Evolutionary conservation across 768 basidiomycete species (phyloP).

Genomic region (Auricularia cornea): DNA sequence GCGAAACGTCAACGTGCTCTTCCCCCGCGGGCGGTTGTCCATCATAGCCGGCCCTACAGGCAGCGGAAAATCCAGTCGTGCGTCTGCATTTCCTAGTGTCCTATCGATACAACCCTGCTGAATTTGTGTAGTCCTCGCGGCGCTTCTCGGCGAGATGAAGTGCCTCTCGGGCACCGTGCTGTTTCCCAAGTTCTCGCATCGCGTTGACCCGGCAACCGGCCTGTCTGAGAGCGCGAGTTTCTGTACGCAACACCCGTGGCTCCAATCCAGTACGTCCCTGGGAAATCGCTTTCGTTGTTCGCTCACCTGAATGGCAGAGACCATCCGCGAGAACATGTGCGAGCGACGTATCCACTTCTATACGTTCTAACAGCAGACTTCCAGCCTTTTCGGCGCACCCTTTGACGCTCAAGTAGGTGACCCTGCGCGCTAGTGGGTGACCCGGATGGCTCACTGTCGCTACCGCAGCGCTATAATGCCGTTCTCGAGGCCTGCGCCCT

Average conservation of each 20-base stretch:
- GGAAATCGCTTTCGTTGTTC: background rate
- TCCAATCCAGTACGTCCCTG: background rate
- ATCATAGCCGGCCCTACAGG: slow-evolving; percentile 9
- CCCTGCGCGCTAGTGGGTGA: background rate
- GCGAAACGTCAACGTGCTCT: slow-evolving; percentile 11
- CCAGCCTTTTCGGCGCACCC: slow-evolving; percentile 36
- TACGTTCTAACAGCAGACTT: background rate
- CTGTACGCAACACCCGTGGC: background rate
- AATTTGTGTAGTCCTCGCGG: slow-evolving; percentile 2
- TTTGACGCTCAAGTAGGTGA: slow-evolving; percentile 42
- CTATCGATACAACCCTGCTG: background rate
- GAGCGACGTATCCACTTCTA: slow-evolving; percentile 9
- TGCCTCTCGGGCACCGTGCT: slow-evolving; percentile 2
- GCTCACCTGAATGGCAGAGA: slow-evolving; percentile 40
- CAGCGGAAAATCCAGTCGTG: slow-evolving; percentile 4
- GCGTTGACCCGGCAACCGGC: slow-evolving; percentile 31
- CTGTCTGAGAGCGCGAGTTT: background rate
- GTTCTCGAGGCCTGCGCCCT: slow-evolving; percentile 74
- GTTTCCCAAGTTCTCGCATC: slow-evolving; percentile 19
- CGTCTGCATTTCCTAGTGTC: background rate
- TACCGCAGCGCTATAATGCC: slow-evolving; percentile 40
- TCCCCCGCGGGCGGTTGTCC: slow-evolving; percentile 12
- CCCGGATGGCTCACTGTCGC: background rate
- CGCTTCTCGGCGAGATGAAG: slow-evolving; percentile 9
- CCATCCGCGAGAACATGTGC: slow-evolving; percentile 68